A percentile compares a stretch with the other conserved stretches of the same genome.
Evolutionary conservation across 2,329 filamentous ascomycete genomes (phyloP).

Genomic region (Coleophoma eucalyptorum): DNA sequence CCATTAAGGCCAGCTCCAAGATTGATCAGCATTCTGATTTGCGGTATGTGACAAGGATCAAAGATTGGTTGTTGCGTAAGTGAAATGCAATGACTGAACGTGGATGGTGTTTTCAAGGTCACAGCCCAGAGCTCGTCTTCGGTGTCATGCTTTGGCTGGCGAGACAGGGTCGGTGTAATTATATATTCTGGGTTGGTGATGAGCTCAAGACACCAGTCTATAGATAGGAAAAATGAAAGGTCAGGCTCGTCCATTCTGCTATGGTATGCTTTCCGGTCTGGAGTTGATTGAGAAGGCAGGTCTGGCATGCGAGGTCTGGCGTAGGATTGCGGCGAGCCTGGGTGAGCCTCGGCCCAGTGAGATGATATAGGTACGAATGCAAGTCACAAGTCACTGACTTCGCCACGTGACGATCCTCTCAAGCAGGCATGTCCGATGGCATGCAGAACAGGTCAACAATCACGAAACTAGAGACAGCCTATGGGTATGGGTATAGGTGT

Average conservation of each 20-base stretch:
- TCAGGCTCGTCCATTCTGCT: constrained; percentile 12
- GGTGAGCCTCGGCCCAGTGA: too few relatives aligned
- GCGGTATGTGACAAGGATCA: constrained; percentile 5
- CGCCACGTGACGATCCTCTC: too few relatives aligned
- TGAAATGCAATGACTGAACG: constrained; percentile 41
- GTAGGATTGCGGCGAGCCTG: too few relatives aligned
- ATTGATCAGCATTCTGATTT: constrained; percentile 16
- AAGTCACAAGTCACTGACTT: too few relatives aligned
- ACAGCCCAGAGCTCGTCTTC: constrained; percentile 50
- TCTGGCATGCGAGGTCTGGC: too few relatives aligned
- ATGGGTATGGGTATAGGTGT: too few relatives aligned
- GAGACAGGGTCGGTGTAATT: constrained; percentile 33
- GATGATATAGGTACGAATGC: too few relatives aligned
- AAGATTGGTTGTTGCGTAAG: constrained; percentile 35
- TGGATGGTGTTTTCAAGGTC: constrained; percentile 45
- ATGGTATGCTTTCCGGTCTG: background rate
- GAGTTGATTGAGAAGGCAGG: too few relatives aligned
- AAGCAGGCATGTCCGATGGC: too few relatives aligned
- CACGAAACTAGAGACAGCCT: too few relatives aligned
- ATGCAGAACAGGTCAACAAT: too few relatives aligned
- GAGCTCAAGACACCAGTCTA: constrained; percentile 45
- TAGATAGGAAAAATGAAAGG: constrained; percentile 28
- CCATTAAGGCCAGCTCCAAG: constrained; percentile 52
- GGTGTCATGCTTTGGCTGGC: constrained; percentile 30
- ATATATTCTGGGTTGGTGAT: constrained; percentile 37